Conservation (phyloP, 192 early-diverging fungal species). For the Gonapodya prolifera region DNA sequence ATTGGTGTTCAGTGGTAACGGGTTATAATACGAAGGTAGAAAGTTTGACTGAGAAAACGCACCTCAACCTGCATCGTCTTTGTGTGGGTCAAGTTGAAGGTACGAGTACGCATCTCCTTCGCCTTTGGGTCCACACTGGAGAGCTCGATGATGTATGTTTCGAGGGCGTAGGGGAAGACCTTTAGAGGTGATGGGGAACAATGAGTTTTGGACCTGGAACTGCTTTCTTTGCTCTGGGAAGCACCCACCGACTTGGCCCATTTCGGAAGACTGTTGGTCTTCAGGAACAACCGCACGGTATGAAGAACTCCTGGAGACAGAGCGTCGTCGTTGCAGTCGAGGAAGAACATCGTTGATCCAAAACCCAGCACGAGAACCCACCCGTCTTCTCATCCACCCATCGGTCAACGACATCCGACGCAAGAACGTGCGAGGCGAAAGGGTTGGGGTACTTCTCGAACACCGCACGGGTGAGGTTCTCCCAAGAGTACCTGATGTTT, state of each 20-base stretch:
- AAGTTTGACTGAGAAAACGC: constrained; percentile 19
- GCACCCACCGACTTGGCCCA: constrained; percentile 54
- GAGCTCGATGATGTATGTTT: constrained; percentile 86
- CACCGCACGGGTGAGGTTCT: constrained; percentile 75
- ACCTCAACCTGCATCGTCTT: constrained; percentile 90
- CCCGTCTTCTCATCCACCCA: constrained; percentile 61
- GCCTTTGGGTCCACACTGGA: constrained; percentile 65
- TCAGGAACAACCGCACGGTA: constrained; percentile 81
- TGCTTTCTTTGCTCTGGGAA: background rate
- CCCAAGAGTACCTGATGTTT: constrained; percentile 40
- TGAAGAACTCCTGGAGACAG: constrained; percentile 59
- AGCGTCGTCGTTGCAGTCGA: background rate
- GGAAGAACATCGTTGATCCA: constrained; percentile 2
- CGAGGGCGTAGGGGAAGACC: constrained; percentile 10
- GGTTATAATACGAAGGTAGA: background rate
- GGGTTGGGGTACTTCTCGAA: constrained; percentile 97
- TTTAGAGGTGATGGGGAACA: background rate
- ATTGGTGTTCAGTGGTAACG: background rate
- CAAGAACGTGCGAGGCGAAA: constrained; percentile 84
- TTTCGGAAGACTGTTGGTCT: constrained; percentile 71
- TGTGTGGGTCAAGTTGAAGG: constrained; percentile 85
- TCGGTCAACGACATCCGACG: constrained; percentile 86
- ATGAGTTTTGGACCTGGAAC: background rate
- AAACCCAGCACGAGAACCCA: constrained; percentile 8
- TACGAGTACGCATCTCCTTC: constrained; percentile 67